Base-by-base conservation (phyloP, 2,329 filamentous ascomycete genomes). In the Neofusicoccum parvum region DNA sequence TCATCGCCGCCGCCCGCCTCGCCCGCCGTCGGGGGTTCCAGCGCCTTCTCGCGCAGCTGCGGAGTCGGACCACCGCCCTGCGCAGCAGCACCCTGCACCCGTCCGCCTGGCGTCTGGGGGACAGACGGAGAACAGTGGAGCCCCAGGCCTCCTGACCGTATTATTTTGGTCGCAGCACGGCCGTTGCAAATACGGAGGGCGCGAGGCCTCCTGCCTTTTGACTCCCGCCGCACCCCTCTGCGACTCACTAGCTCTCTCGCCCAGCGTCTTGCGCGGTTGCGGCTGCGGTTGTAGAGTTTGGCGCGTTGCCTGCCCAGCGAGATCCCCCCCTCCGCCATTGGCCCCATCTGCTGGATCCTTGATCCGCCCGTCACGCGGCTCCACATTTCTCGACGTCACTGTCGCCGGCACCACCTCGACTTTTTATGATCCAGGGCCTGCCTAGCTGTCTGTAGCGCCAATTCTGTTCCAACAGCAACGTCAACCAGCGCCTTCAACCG, bases 301-400 rank as follows among this genome's bases (percentile, higher is more conserved):
- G 43, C 59, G 54, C 39, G 56, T n/a, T 7, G 32, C 15, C 56
- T 20, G 56, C 45, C 56, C 43, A 60, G 56, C 56, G 20, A 60
- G 43, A 60, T 60, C 56, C 56, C 48, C 41, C 27, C 34, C 56
- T 48, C 56, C 56, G 56, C 62, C 62, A 64, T 64, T 64, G 62
- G 62, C 32, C 50, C 37, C 62, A 12, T 6, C 56, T 32, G 50
- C 50, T 54, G 9, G 12, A 62, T 62, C 59, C 59, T 62, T 51
- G 59, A 51, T 36, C 63, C 51, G 41, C 46, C 27, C 46, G 48
- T 41, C 46, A 53, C 48, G 36, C 63, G 45, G 63, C 62, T 65
- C 63, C 63, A 65, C 63, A 50, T 32, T 65, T 65, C 51, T 65
- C 63, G 63, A 65, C 63, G 63, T 65, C 63, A 65, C 63, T 17